Evolutionary conservation across 768 basidiomycete genomes (phyloP), one percentile per base, ranked within the genome.

Genomic region (Nidularia sp.): DNA sequence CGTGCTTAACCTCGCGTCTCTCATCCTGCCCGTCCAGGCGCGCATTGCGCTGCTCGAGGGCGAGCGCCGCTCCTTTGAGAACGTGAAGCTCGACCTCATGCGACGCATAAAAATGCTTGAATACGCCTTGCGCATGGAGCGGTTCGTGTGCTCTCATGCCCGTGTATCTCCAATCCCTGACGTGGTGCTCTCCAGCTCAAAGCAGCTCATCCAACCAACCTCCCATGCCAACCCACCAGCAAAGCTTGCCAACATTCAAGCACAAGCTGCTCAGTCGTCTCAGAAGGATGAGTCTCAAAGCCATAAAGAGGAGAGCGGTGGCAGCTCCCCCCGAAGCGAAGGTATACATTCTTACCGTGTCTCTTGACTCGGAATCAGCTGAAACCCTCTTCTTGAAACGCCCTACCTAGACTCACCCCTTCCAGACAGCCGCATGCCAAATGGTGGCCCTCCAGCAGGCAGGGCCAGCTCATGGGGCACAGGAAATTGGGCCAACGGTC

Each of bases 91-190:
- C 56, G 97, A 98, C 71, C 78, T 98, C 34, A 87, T 95, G 81
- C 85, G 95, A 55, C 85, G 97, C 53, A 97, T 98, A 59, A 97
- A 97, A 82, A 97, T 99, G 96, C 84, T 99, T 48, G 97, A 99
- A 71, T 98, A 93, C 70, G 97, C 96, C 39, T 76, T 99, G 46
- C 85, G 93, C 45, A 86, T 95, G 76, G 97, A 99, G 74, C 85
- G 97, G 95, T 97, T 56, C 62, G 82, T 76, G 25, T 55, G 52
- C 53, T 36, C 55, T 45, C 53, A 50, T 52, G 50, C 51, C 54
- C 18, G 56, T 39, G 52, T 43, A 52, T 25, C 43, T 43, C 45
- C 44, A 51, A 55, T 59, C 62, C 59, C 65, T 76, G 65, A 75
- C 69, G 67, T 29, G 70, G 67, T 68, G 60, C 59, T 60, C 50